Evolutionary conservation across 2,329 filamentous ascomycete genomes (phyloP).

Genomic region (Neurospora sp.): DNA sequence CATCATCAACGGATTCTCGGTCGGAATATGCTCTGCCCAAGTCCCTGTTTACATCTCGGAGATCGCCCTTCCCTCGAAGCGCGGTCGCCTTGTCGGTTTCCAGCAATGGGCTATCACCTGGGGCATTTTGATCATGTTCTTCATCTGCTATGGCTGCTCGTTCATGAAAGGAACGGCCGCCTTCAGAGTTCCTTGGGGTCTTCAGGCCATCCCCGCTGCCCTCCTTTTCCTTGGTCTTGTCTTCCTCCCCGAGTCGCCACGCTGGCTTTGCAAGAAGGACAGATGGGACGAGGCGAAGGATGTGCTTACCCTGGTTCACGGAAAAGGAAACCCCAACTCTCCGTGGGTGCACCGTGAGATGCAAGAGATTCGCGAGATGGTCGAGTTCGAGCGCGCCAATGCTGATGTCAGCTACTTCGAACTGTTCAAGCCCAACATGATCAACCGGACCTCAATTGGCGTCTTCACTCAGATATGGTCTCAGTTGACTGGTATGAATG

Average conservation of each 20-base stretch:
- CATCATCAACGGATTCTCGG: slow-evolving; percentile 60
- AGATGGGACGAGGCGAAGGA: slow-evolving; percentile 34
- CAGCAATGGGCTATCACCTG: slow-evolving; percentile 38
- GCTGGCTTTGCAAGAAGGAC: slow-evolving; percentile 41
- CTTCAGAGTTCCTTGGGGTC: slow-evolving; percentile 41
- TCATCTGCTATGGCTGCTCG: slow-evolving; percentile 36
- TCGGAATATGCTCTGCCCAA: slow-evolving; percentile 64
- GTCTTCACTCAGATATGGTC: slow-evolving; percentile 68
- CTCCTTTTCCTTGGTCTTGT: slow-evolving; percentile 32
- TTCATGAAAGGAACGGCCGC: slow-evolving; percentile 33
- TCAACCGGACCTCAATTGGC: slow-evolving; percentile 63
- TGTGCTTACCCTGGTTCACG: slow-evolving; percentile 49
- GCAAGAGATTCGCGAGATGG: slow-evolving; percentile 62
- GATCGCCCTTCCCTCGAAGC: slow-evolving; percentile 39
- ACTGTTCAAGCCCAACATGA: slow-evolving; percentile 63
- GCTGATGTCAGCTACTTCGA: slow-evolving; percentile 62
- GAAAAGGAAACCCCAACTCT: slow-evolving; percentile 52
- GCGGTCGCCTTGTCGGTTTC: slow-evolving; percentile 33
- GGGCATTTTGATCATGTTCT: slow-evolving; percentile 39
- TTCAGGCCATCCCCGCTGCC: slow-evolving; percentile 36
- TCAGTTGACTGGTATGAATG: slow-evolving; percentile 69
- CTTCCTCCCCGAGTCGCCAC: slow-evolving; percentile 38
- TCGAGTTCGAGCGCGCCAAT: slow-evolving; percentile 63
- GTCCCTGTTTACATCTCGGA: slow-evolving; percentile 65
- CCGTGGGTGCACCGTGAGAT: slow-evolving; percentile 60